Evolutionary conservation across 2,329 filamentous ascomycete species (phyloP).

Genomic region (Pleomassaria siparia): DNA sequence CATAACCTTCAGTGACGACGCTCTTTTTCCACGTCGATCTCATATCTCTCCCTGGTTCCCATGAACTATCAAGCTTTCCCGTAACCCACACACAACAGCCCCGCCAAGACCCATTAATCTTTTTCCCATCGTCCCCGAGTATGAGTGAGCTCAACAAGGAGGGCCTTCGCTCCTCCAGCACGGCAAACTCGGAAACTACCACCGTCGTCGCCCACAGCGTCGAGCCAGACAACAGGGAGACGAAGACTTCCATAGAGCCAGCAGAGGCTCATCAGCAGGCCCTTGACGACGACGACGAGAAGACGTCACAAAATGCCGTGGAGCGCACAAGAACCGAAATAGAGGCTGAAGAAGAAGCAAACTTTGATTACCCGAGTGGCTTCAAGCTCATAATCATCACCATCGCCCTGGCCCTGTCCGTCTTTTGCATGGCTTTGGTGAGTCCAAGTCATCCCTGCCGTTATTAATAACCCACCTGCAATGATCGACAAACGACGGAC

Average conservation of each 20-base stretch:
- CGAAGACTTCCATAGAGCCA: conserved; percentile 24
- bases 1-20: too few relatives aligned
- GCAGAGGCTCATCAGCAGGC: not conserved
- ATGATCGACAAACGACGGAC: too few relatives aligned
- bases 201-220: conserved; percentile 32
- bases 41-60: too few relatives aligned
- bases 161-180: conserved; percentile 27
- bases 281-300: conserved; percentile 15
- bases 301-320: conserved; percentile 13
- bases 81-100: too few relatives aligned
- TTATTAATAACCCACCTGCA: too few relatives aligned
- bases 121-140: too few relatives aligned
- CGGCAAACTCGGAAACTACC: conserved; percentile 38
- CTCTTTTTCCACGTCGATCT: too few relatives aligned
- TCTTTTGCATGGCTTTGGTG: conserved; percentile 44
- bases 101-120: too few relatives aligned
- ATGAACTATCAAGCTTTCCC: too few relatives aligned
- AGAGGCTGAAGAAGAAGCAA: conserved; percentile 33
- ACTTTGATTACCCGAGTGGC: conserved; percentile 38
- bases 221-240: conserved; percentile 24
- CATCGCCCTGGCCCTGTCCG: conserved; percentile 36
- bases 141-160: conserved; percentile 30
- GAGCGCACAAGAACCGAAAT: conserved; percentile 21
- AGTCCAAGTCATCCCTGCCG: conserved; percentile 8
- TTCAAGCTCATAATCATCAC: conserved; percentile 38